Percentiles rank a stretch among this genome's conserved stretches.
These are phyloP conservation scores for Penicillium simplicissimum DNA, from an alignment of 495 filamentous ascomycete species.

Conservation along the genomic window DNA sequence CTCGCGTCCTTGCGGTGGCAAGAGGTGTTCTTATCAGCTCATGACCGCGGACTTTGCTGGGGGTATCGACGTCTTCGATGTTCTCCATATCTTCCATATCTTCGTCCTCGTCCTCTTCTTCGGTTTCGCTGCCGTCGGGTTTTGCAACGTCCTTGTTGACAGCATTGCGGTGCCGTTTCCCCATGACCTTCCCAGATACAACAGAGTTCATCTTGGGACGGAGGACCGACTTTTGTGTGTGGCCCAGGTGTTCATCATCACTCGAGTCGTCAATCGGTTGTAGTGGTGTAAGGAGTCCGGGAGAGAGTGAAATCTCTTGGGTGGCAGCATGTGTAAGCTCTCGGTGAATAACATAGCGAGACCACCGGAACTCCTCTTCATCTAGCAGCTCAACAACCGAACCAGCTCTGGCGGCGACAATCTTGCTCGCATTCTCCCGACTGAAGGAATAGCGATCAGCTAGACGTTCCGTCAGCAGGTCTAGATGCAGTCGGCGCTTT, in stretches of 20 bases:
- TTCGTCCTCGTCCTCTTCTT: slow-evolving; percentile 30
- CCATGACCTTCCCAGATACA: slow-evolving; percentile 42
- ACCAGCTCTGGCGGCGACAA: slow-evolving; percentile 37
- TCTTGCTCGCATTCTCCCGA: slow-evolving; percentile 39
- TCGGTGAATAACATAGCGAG: slow-evolving; percentile 47
- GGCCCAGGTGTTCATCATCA: slow-evolving; percentile 42
- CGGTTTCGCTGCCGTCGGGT: slow-evolving; percentile 40
- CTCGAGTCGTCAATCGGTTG: slow-evolving; percentile 38
- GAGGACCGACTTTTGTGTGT: slow-evolving; percentile 52
- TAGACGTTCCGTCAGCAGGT: slow-evolving; percentile 31
- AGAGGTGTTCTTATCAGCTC: slow-evolving; percentile 48
- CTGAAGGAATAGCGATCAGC: slow-evolving; percentile 25
- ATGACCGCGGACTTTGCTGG: slow-evolving; percentile 45
- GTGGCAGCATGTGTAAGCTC: slow-evolving; percentile 39
- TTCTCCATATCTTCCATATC: slow-evolving; percentile 26
- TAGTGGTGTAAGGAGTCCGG: slow-evolving; percentile 39
- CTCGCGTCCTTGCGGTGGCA: slow-evolving; percentile 37
- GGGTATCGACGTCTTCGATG: slow-evolving; percentile 39
- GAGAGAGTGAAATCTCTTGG: slow-evolving; percentile 25
- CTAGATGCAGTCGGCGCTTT: slow-evolving; percentile 47
- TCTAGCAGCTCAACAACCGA: slow-evolving; percentile 40
- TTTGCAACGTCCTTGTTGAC: slow-evolving; percentile 32
- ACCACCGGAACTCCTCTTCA: slow-evolving; percentile 46
- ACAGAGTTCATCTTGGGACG: slow-evolving; percentile 47
- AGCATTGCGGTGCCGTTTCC: slow-evolving; percentile 49